These are phyloP conservation scores for Plasmodium cynomolgi DNA, from an alignment of 169 alveolate species.

Conservation along the genomic window DNA sequence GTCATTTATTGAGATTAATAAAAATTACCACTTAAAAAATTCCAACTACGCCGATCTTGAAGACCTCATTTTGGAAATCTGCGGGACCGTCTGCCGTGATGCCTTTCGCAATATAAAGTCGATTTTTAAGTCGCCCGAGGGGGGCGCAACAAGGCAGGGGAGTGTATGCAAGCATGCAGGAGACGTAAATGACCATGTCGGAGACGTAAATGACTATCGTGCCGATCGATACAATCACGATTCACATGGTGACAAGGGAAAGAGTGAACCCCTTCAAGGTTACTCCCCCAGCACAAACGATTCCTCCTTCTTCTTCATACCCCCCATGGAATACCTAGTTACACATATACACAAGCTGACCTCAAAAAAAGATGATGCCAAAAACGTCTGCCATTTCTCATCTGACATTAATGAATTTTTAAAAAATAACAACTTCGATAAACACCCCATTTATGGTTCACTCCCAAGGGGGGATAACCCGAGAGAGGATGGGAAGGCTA, in stretches of 20 bases:
- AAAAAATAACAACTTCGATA: slow-evolving; percentile 33
- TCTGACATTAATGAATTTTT: slow-evolving; percentile 1
- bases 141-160: neutral
- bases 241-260: neutral
- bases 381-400: neutral
- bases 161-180: neutral
- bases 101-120: slow-evolving; percentile 28
- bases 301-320: slow-evolving; percentile 69
- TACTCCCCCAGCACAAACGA: neutral
- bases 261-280: neutral
- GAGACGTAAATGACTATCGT: neutral
- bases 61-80: slow-evolving; percentile 37
- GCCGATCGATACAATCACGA: neutral
- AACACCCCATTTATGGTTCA: neutral
- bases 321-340: slow-evolving; percentile 71
- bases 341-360: slow-evolving; percentile 34
- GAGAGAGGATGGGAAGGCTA: neutral
- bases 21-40: slow-evolving; percentile 25
- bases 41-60: slow-evolving; percentile 29
- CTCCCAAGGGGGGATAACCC: neutral
- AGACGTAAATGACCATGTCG: neutral
- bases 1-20: slow-evolving; percentile 49
- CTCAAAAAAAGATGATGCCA: neutral
- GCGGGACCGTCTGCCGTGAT: slow-evolving; percentile 25
- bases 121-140: neutral